phyloP scores from a whole-genome alignment of 2,329 filamentous ascomycete species.

The Kalaharituber pfeilii region DNA sequence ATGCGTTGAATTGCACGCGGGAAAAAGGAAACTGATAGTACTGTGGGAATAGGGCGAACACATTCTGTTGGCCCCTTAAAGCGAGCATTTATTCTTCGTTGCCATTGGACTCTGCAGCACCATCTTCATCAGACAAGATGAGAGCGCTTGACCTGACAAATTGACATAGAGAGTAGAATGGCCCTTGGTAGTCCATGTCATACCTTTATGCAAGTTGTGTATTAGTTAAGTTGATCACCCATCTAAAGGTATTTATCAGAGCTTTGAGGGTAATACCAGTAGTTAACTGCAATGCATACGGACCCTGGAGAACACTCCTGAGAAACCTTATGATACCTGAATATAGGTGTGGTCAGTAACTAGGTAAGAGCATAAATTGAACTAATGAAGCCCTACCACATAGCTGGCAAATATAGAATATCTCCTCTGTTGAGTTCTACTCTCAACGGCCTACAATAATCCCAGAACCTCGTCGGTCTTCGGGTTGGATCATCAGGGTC shows the following conservation, averaged over 20 bases:
- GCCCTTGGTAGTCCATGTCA: conserved; percentile 58
- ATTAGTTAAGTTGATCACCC: background rate
- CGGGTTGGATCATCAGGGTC: conserved; percentile 45
- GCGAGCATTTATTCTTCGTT: too few species aligned
- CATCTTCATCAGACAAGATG: background rate
- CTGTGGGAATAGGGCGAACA: too few species aligned
- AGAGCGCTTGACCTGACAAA: conserved; percentile 31
- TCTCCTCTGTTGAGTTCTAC: conserved; percentile 30
- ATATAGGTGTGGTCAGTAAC: background rate
- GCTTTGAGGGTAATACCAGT: conserved; percentile 40
- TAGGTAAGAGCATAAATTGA: background rate
- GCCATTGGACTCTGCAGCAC: too few species aligned
- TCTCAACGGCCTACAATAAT: conserved; percentile 15
- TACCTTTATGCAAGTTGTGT: conserved; percentile 39
- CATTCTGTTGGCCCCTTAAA: too few species aligned
- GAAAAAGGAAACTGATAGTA: too few species aligned
- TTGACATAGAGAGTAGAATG: conserved; percentile 43
- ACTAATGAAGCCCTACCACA: conserved; percentile 44
- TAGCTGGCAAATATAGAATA: conserved; percentile 63
- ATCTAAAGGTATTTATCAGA: background rate
- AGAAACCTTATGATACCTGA: conserved; percentile 48
- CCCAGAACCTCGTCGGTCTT: conserved; percentile 41
- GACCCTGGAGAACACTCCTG: conserved; percentile 52
- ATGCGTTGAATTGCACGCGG: too few species aligned
- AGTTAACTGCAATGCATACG: conserved; percentile 63